Percentiles rank a stretch among this genome's conserved stretches.
Evolutionary conservation across 805 yeast genomes (phyloP).

Genomic region (Saturnispora serradocipensis): DNA sequence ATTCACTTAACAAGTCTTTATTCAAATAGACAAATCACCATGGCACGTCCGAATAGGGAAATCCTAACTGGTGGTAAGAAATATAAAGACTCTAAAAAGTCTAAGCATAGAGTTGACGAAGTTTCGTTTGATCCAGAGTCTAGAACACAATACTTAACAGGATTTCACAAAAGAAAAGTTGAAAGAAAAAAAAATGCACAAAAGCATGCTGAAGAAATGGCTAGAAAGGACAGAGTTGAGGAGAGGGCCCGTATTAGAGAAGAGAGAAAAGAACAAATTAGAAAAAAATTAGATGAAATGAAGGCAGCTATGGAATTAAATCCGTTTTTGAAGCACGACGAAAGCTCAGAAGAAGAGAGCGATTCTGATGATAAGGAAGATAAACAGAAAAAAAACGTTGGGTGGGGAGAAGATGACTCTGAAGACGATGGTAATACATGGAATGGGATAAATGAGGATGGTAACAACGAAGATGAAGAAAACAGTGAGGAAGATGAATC

Average conservation of each 20-base stretch:
- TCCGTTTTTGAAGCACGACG: constrained; percentile 12
- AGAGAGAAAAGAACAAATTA: constrained; percentile 58
- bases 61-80: constrained; percentile 80
- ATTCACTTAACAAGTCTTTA: background rate
- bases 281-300: constrained; percentile 52
- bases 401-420: constrained; percentile 13
- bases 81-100: constrained; percentile 60
- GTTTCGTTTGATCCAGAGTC: constrained; percentile 75
- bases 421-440: constrained; percentile 27
- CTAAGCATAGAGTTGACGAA: constrained; percentile 67
- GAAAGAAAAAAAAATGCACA: constrained; percentile 83
- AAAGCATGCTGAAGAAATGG: constrained; percentile 67
- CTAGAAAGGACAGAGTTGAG: constrained; percentile 59
- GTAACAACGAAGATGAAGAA: constrained; percentile 14
- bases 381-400: constrained; percentile 10
- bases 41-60: constrained; percentile 56
- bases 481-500: constrained; percentile 15
- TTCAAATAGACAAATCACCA: constrained; percentile 2
- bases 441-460: constrained; percentile 32
- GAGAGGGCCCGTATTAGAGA: constrained; percentile 66
- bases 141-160: constrained; percentile 80
- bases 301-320: constrained; percentile 25
- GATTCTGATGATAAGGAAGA: constrained; percentile 16
- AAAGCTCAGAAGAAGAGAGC: constrained; percentile 28
- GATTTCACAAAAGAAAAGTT: constrained; percentile 89